Evolutionary conservation across 176 grass and related monocot species (phyloP).

Genomic region (Phoenix roebelenii): DNA sequence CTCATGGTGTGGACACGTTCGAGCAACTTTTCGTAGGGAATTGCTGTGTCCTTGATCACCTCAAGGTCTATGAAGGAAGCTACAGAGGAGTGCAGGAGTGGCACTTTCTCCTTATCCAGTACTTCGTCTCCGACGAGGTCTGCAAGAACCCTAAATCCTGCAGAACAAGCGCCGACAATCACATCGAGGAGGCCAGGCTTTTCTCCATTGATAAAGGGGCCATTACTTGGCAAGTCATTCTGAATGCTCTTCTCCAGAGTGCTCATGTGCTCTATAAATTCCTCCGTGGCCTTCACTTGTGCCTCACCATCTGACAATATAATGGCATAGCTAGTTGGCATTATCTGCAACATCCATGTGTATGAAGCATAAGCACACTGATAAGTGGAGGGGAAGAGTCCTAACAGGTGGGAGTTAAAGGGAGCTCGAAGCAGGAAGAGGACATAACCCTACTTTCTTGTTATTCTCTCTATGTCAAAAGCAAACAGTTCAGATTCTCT

Average conservation of each 20-base stretch:
- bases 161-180: conserved; percentile 20
- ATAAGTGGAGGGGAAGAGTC: no score
- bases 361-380: no score
- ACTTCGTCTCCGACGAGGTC: conserved; percentile 18
- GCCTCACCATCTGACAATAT: conserved; percentile 1
- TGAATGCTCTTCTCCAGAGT: conserved; percentile 13
- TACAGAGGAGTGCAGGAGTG: no score
- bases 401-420: no score
- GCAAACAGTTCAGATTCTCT: no score
- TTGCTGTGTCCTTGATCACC: conserved; percentile 9
- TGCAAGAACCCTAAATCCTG: conserved; percentile 12
- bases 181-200: conserved; percentile 29
- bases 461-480: no score
- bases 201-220: conserved; percentile 27
- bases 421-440: no score
- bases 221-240: conserved; percentile 1
- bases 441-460: no score
- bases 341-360: neutral
- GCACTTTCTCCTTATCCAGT: neutral
- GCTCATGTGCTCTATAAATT: conserved; percentile 10
- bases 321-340: conserved; percentile 10
- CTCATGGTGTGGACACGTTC: conserved; percentile 7
- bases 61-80: conserved; percentile 20
- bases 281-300: conserved; percentile 7
- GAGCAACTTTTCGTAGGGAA: conserved; percentile 26